Evolutionary conservation across 2,329 filamentous ascomycete genomes (phyloP), one percentile per base, ranked within the genome.

Genomic region (Dendryphion nanum): DNA sequence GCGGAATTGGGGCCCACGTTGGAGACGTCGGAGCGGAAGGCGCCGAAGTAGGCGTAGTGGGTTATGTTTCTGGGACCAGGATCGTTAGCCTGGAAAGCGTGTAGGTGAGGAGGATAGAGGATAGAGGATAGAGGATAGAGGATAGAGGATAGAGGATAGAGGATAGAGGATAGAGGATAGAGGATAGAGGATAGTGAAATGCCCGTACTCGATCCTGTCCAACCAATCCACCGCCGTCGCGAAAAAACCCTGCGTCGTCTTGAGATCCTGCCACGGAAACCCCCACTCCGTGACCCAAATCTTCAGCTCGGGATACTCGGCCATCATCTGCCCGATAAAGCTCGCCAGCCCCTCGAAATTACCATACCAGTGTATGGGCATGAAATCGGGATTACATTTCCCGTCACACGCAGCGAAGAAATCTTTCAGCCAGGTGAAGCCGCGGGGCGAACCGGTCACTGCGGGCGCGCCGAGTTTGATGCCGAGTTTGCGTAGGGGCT

Each of bases 261-360:
- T 42, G 13, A 88, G 72, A 18, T 74, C 68, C 51, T 78, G 71
- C 44, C 83, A 64, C 38, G 69, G 61, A 37, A 75, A 74, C 24
- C 83, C 86, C 61, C 84, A 89, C 64, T 93, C 87, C 18, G 87
- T 91, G 8, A 91, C 72, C 87, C 86, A 91, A 44, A 90, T 78
- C 3, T 76, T 73, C 65, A 64, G 57, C 71, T 80, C 29, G 12
- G 54, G 55, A 46, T 69, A 74, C 24, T 61, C 68, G 1, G 67
- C 73, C 31, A 72, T 69, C 31, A 81, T 75, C 44, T 79, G 73
- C 5, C 82, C 83, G 41, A 88, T 72, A 45, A 84, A 81, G 45
- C 76, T 81, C 3, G 82, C 81, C 45, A 89, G 61, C 0, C 82
- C 83, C 33, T 78, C 77, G 51, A 86, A 87, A 46, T 82, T 77